phyloP scores from a whole-genome alignment of 768 basidiomycete species.

The Fomitopsis pulvina region DNA sequence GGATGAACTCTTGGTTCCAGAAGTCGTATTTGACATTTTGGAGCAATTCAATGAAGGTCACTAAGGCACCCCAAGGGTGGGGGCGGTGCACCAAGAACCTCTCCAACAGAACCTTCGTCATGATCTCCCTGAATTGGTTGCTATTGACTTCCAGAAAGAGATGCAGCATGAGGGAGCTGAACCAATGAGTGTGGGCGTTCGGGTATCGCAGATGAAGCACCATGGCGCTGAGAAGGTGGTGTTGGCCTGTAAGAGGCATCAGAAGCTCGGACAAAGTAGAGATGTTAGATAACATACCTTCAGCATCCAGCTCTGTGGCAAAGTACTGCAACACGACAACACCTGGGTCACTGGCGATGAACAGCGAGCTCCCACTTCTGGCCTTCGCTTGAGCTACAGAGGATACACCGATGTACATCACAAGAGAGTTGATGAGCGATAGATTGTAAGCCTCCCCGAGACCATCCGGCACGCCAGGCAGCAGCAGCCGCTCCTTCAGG shows the following conservation, averaged over 20 bases:
- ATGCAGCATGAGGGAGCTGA: conserved; percentile 83
- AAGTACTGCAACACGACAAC: conserved; percentile 82
- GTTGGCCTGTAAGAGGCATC: conserved; percentile 63
- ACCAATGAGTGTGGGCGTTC: conserved; percentile 98
- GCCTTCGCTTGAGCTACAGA: conserved; percentile 87
- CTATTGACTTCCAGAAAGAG: conserved; percentile 78
- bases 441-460: conserved; percentile 71
- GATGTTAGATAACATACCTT: conserved; percentile 53
- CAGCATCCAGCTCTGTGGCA: conserved; percentile 77
- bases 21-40: conserved; percentile 88
- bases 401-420: conserved; percentile 94
- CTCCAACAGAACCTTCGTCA: conserved; percentile 88
- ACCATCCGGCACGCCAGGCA: conserved; percentile 39
- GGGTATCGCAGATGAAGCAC: conserved; percentile 95
- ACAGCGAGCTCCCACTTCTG: conserved; percentile 73
- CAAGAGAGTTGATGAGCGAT: conserved; percentile 86
- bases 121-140: conserved; percentile 72
- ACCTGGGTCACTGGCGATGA: conserved; percentile 77
- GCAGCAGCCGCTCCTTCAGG: conserved; percentile 69
- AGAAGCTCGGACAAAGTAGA: background rate
- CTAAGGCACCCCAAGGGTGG: conserved; percentile 93
- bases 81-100: conserved; percentile 92
- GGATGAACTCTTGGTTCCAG: conserved; percentile 84
- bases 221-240: conserved; percentile 89
- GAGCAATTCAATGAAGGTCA: conserved; percentile 90